Conservation (phyloP, 2,329 filamentous ascomycete species). For the Escovopsis weberi region DNA sequence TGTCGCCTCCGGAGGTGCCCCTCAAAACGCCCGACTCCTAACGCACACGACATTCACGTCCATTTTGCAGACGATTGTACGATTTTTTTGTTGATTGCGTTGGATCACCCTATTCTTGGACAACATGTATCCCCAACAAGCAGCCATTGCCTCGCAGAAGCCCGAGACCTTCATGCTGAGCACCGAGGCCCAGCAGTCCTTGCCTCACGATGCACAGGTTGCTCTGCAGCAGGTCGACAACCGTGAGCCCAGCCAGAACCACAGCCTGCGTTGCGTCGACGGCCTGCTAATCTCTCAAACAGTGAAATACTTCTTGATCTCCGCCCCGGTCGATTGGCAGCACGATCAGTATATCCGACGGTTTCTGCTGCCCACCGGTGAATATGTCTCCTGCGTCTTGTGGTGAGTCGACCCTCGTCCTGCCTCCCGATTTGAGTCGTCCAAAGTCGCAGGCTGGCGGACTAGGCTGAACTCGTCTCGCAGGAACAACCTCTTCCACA, state of each 20-base stretch:
- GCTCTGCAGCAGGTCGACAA: conserved; percentile 98
- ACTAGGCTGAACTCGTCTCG: background rate
- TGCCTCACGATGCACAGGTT: conserved; percentile 92
- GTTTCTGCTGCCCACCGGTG: conserved; percentile 89
- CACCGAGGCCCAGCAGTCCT: conserved; percentile 87
- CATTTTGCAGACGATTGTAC: too few relatives aligned
- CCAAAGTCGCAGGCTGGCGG: background rate
- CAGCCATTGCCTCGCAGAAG: conserved; percentile 85
- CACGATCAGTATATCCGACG: conserved; percentile 92
- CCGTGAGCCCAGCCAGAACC: conserved; percentile 39
- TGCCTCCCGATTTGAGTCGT: too few relatives aligned
- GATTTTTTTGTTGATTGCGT: background rate
- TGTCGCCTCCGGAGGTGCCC: background rate
- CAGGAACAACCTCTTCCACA: conserved; percentile 91
- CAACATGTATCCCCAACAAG: conserved; percentile 69
- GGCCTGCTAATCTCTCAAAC: conserved; percentile 2
- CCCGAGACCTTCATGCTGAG: conserved; percentile 98
- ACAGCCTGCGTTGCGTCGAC: background rate
- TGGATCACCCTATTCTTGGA: conserved; percentile 8
- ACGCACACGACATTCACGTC: too few relatives aligned
- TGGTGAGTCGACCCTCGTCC: conserved; percentile 36
- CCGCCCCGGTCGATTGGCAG: conserved; percentile 94
- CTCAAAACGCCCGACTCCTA: too few relatives aligned
- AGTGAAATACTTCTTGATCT: conserved; percentile 99
- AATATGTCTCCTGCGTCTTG: conserved; percentile 96